Base-by-base conservation (phyloP, 352 stramenopile species). In the Chrysophaeum taylorii region DNA sequence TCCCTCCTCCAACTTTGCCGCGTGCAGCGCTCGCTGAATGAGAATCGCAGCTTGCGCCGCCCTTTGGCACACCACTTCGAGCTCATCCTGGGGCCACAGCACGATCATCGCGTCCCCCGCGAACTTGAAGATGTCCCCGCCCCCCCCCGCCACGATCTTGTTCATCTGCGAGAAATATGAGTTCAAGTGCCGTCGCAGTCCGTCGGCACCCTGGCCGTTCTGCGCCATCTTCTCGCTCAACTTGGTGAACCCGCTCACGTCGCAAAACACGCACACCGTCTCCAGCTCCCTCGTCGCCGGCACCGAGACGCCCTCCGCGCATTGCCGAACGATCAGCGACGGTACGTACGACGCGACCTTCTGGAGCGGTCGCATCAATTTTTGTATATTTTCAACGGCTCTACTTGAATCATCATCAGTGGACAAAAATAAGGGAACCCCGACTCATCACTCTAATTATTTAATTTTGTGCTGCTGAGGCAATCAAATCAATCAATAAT, bases 31-130 rank as follows among this genome's bases (percentile, higher is more conserved):
- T n/a, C 86, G 79, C 76, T 96, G 91, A 63, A 96, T 94, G 0
- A 81, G 76, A 61, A 94, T 71, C 2, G 90, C 90, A 69, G 89
- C 95, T 75, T 96, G 90, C 16, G 92, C 72, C 23, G 84, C 87
- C 16, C 89, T 82, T 0, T 87, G 80, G 36, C 94, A 69, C 33
- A 92, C 78, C 15, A 73, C 83, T 70, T 92, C 81, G 72, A 93
- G 90, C 70, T 94, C 86, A 35, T 94, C 54, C 15, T 71, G 67
- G 14, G 85, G 86, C 90, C 90, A 97, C 62, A 97, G 90, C 48
- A 96, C 90, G 67, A 96, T 89, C 83, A 96, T 89, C 23, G 91
- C 91, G 62, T 97, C 91, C n/a, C 91, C 91, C 16, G 91, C 91
- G 72, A 97, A 97, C 81, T 97, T 96, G 77, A 96, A 92, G 25